phyloP scores from a whole-genome alignment of 2,329 filamentous ascomycete genomes.

The Septoria linicola region DNA sequence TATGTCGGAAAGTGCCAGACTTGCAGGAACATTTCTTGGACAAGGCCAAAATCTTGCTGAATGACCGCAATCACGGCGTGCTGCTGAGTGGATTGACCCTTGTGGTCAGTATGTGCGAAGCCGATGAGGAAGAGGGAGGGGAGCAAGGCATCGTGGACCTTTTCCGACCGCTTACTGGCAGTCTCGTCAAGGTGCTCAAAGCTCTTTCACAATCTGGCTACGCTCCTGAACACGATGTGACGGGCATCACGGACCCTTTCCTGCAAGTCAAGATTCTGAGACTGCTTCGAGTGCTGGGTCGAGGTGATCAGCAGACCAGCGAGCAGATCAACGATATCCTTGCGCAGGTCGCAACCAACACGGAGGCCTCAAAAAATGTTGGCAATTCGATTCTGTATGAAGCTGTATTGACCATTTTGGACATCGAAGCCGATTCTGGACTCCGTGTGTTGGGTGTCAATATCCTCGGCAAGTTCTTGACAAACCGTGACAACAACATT shows the following conservation, averaged over 20 bases:
- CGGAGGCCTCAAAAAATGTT: conserved; percentile 96
- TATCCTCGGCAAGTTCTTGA: conserved; percentile 94
- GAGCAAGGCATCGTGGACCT: conserved; percentile 86
- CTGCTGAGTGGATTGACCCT: conserved; percentile 88
- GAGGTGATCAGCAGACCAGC: conserved; percentile 82
- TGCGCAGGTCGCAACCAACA: conserved; percentile 89
- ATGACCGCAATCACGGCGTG: conserved; percentile 94
- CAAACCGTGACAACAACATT: conserved; percentile 99
- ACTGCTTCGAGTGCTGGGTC: conserved; percentile 78
- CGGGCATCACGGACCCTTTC: conserved; percentile 92
- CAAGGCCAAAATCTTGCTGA: conserved; percentile 82
- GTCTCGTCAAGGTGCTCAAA: conserved; percentile 86
- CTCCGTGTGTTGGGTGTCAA: conserved; percentile 93
- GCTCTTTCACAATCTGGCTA: conserved; percentile 92
- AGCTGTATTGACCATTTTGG: conserved; percentile 91
- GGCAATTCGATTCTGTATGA: conserved; percentile 98
- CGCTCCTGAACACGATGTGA: conserved; percentile 96
- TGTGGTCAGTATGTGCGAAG: conserved; percentile 88
- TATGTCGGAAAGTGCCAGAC: conserved; percentile 96
- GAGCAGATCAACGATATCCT: conserved; percentile 99
- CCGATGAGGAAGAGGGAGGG: conserved; percentile 88
- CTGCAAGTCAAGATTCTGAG: conserved; percentile 94
- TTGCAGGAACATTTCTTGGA: conserved; percentile 96
- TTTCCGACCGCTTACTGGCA: conserved; percentile 82
- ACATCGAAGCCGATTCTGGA: conserved; percentile 96